Percentiles rank a stretch among this genome's conserved stretches.
phyloP scores from a whole-genome alignment of 768 basidiomycete species.

The Tylopilus balloui region DNA sequence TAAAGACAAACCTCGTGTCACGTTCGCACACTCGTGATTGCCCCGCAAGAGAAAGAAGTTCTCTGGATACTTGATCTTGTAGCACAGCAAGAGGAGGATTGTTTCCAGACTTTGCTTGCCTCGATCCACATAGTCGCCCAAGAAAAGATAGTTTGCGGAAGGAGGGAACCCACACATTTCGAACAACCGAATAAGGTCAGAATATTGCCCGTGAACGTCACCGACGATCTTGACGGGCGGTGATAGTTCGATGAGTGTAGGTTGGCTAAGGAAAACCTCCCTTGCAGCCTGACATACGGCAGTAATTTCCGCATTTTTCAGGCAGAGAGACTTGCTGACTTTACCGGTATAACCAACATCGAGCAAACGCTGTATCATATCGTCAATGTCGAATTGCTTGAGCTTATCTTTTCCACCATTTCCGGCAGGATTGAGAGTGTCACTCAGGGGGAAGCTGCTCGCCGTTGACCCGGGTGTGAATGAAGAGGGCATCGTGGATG shows the following conservation, averaged over 20 bases:
- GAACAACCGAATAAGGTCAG: constrained; percentile 95
- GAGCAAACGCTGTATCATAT: constrained; percentile 94
- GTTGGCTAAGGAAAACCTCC: constrained; percentile 94
- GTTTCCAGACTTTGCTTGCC: constrained; percentile 99
- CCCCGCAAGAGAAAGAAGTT: constrained; percentile 98
- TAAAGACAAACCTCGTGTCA: constrained; percentile 78
- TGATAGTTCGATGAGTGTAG: constrained; percentile 93
- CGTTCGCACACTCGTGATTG: constrained; percentile 99
- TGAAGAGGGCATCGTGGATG: constrained; percentile 46
- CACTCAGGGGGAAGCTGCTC: constrained; percentile 36
- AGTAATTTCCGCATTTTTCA: constrained; percentile 95
- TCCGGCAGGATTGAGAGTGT: constrained; percentile 35
- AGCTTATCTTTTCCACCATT: constrained; percentile 50
- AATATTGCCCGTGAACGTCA: constrained; percentile 98
- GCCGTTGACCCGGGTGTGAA: constrained; percentile 51
- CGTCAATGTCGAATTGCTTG: constrained; percentile 86
- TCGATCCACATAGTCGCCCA: constrained; percentile 98
- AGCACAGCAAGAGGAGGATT: constrained; percentile 92
- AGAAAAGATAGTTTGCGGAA: constrained; percentile 93
- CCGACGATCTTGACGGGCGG: constrained; percentile 99
- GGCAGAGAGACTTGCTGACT: constrained; percentile 90
- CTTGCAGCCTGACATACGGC: constrained; percentile 93
- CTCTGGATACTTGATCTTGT: constrained; percentile 99
- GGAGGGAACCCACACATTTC: constrained; percentile 99
- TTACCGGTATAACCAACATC: constrained; percentile 98